Conservation (phyloP, 805 yeast species). For the Metschnikowia sp. region DNA sequence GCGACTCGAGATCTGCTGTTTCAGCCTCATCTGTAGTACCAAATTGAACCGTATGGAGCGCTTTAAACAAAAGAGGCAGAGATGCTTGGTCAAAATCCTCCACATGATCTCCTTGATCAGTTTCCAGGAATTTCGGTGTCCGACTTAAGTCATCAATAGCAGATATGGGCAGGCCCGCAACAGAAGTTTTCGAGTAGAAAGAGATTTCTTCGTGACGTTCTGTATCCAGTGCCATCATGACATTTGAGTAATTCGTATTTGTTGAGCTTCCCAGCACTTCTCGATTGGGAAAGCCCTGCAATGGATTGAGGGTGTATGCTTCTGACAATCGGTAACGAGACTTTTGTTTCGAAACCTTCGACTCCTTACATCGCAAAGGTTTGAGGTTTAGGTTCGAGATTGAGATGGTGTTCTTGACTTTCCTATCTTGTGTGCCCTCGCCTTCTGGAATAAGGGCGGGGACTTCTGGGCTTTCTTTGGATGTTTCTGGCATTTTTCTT, state of each 20-base stretch:
- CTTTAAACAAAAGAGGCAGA: slow-evolving; percentile 10
- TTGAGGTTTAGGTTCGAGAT: slow-evolving; percentile 35
- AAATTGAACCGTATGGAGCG: background rate
- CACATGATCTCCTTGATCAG: background rate
- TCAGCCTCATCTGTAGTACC: slow-evolving; percentile 1
- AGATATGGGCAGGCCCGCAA: slow-evolving; percentile 2
- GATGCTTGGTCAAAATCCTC: background rate
- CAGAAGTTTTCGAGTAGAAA: slow-evolving; percentile 1
- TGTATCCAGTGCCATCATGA: slow-evolving; percentile 10
- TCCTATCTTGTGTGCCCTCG: background rate
- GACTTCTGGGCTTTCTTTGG: too few species aligned
- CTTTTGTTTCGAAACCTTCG: slow-evolving; percentile 37
- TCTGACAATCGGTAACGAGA: slow-evolving; percentile 38
- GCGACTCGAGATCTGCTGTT: slow-evolving; percentile 2
- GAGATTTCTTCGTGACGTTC: background rate
- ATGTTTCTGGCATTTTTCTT: too few species aligned
- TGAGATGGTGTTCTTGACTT: slow-evolving; percentile 24
- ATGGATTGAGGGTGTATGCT: slow-evolving; percentile 37
- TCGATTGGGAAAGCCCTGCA: slow-evolving; percentile 20
- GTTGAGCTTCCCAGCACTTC: slow-evolving; percentile 16
- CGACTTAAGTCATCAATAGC: slow-evolving; percentile 1
- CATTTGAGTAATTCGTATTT: slow-evolving; percentile 12
- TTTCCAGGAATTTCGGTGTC: slow-evolving; percentile 3
- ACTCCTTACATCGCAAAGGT: slow-evolving; percentile 35
- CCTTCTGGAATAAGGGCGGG: too few species aligned